These are phyloP conservation scores for Epichloe glyceriae DNA, from an alignment of 2,329 filamentous ascomycete genomes.

Conservation along the genomic window DNA sequence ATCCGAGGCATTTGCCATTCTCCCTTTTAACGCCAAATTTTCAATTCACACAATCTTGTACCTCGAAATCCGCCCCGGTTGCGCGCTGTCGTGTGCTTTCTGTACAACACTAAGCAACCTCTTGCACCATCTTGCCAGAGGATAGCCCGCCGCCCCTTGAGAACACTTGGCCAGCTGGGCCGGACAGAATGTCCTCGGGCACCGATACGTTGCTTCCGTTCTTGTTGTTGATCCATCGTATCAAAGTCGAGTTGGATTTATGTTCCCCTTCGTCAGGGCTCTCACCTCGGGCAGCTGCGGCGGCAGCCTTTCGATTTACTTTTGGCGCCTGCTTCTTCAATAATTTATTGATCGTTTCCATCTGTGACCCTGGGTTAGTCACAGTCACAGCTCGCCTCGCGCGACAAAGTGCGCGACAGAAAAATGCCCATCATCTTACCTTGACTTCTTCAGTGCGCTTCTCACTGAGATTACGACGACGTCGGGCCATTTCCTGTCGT, in stretches of 20 bases:
- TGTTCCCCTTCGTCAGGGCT: slow-evolving; percentile 33
- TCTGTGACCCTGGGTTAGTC: slow-evolving; percentile 31
- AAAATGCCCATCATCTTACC: slow-evolving; percentile 22
- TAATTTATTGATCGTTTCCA: slow-evolving; percentile 84
- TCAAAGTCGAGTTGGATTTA: slow-evolving; percentile 46
- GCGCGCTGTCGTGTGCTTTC: background rate
- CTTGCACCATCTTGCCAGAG: slow-evolving; percentile 40
- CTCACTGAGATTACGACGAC: slow-evolving; percentile 48
- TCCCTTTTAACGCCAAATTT: no score
- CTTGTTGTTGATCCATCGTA: slow-evolving; percentile 59
- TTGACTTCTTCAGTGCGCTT: slow-evolving; percentile 54
- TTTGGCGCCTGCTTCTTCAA: slow-evolving; percentile 78
- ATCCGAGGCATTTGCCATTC: no score
- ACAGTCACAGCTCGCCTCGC: background rate
- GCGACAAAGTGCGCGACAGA: no score
- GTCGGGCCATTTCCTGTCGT: slow-evolving; percentile 47
- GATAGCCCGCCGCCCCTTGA: slow-evolving; percentile 17
- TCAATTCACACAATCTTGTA: background rate
- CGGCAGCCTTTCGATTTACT: slow-evolving; percentile 41
- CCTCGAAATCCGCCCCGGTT: background rate
- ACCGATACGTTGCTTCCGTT: slow-evolving; percentile 51
- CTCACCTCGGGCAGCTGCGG: slow-evolving; percentile 30
- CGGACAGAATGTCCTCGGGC: slow-evolving; percentile 53
- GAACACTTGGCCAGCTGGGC: slow-evolving; percentile 50
- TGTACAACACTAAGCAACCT: slow-evolving; percentile 29